Conservation (phyloP, 352 stramenopile species). For the Blastocystis sp. region DNA sequence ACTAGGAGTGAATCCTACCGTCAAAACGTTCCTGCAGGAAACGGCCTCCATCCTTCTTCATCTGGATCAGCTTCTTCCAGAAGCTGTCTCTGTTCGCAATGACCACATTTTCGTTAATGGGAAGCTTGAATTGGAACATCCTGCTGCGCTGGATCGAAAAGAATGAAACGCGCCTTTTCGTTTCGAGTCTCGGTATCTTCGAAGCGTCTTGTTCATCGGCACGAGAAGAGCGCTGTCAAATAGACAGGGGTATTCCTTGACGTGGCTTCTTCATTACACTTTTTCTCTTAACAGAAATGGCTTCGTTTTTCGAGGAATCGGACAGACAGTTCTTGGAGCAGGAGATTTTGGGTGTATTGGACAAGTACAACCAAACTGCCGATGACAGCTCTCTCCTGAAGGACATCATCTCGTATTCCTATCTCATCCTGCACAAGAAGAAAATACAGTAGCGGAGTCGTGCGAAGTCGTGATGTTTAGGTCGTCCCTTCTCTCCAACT, state of each 20-base stretch:
- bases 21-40: background rate
- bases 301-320: constrained; percentile 27
- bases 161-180: background rate
- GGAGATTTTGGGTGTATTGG: background rate
- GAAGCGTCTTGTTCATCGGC: too few species aligned
- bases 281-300: constrained; percentile 34
- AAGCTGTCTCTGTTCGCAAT: constrained; percentile 42
- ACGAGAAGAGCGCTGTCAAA: too few species aligned
- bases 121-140: constrained; percentile 31
- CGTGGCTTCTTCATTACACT: background rate
- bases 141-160: background rate
- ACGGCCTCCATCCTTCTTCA: constrained; percentile 36
- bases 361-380: background rate
- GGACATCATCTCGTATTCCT: constrained; percentile 14
- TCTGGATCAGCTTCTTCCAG: constrained; percentile 56
- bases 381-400: background rate
- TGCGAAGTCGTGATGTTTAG: background rate
- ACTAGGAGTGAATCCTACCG: background rate
- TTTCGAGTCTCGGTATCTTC: too few species aligned
- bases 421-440: constrained; percentile 19
- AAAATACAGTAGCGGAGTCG: constrained; percentile 12
- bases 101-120: constrained; percentile 38
- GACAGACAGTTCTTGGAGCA: background rate
- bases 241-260: too few species aligned
- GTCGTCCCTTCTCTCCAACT: constrained; percentile 18